Base-by-base conservation (phyloP, 306 rosid species). In the Senna tora region DNA sequence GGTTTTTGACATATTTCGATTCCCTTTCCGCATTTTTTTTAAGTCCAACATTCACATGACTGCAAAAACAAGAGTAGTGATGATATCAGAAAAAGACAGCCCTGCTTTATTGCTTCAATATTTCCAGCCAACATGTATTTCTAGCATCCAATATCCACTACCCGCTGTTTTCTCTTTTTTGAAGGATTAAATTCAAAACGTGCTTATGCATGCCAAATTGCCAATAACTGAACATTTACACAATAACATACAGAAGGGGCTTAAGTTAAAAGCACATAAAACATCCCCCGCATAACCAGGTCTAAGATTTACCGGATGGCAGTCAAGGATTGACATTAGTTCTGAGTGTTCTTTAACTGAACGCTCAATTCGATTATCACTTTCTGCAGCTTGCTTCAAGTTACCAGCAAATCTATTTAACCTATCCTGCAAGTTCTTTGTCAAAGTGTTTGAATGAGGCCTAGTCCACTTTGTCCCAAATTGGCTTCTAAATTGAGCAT, bases 381-480 rank as follows among this genome's bases (percentile, higher is more conserved):
- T 93, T 38, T 93, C 98, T 8, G 90, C 83, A 79, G 98, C 98
- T 81, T 93, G 98, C 83, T 90, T 93, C 90, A 93, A 71, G 86
- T 93, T 93, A 73, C 89, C 92, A 3, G 98, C 98, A 84, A 93
- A 90, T 76, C 96, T 84, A 50, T 85, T 88, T 62, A 93, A 68
- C 80, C 98, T 87, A 49, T 93, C 98, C 84, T 88, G 96, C 77
- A 93, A 80, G 84, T 87, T 93, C 90, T 93, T 93, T 46, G 98
- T 93, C 75, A 93, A 81, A 68, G 96, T 88, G 84, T 87, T 87
- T 60, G 98, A 93, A 62, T 90, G 98, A 73, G 97, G 97, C 84
- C 98, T 87, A 12, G 98, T 87, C 98, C 98, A 93, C 64, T 89
- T 86, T 5, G 93, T 84, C 80, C 98, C 97, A 75, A 93, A 90